A percentile compares a stretch with the other conserved stretches of the same genome.
phyloP scores from a whole-genome alignment of 2,329 filamentous ascomycete species.

The Diplodia mutila region DNA sequence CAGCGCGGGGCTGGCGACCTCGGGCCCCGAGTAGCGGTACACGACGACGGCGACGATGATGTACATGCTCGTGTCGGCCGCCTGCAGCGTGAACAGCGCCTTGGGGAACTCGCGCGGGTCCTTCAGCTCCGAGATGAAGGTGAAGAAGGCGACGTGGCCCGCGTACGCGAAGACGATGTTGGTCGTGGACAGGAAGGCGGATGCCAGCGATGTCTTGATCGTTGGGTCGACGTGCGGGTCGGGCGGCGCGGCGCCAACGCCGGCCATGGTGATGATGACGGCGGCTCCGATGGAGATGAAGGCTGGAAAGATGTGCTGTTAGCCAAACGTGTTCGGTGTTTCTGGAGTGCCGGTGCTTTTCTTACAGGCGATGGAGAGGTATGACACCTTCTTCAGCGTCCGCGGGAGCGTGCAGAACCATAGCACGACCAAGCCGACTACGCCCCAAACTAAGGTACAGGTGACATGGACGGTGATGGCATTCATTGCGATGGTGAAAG shows the following conservation, averaged over 20 bases:
- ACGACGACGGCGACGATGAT: slow-evolving; percentile 68
- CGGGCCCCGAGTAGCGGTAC: slow-evolving; percentile 66
- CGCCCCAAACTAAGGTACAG: slow-evolving; percentile 51
- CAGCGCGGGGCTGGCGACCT: slow-evolving; percentile 68
- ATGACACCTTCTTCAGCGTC: slow-evolving; percentile 65
- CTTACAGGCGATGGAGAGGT: slow-evolving; percentile 62
- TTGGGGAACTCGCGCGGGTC: slow-evolving; percentile 64
- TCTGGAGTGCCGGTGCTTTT: neutral
- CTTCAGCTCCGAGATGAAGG: slow-evolving; percentile 66
- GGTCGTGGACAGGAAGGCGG: slow-evolving; percentile 43
- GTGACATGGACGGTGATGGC: slow-evolving; percentile 26
- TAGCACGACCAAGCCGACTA: slow-evolving; percentile 63
- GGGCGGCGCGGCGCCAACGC: slow-evolving; percentile 34
- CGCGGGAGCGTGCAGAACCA: slow-evolving; percentile 64
- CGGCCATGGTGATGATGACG: slow-evolving; percentile 45
- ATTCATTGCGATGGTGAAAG: slow-evolving; percentile 30
- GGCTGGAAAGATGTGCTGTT: slow-evolving; percentile 22
- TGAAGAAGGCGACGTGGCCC: slow-evolving; percentile 71
- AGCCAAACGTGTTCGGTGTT: neutral
- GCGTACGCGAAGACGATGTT: slow-evolving; percentile 74
- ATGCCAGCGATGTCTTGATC: slow-evolving; percentile 44
- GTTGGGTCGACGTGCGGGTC: slow-evolving; percentile 29
- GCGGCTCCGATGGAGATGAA: slow-evolving; percentile 42
- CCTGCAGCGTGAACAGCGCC: slow-evolving; percentile 65
- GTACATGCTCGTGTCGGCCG: slow-evolving; percentile 64